Conservation (phyloP, 2,329 filamentous ascomycete genomes). For the Zarea fungicola region DNA sequence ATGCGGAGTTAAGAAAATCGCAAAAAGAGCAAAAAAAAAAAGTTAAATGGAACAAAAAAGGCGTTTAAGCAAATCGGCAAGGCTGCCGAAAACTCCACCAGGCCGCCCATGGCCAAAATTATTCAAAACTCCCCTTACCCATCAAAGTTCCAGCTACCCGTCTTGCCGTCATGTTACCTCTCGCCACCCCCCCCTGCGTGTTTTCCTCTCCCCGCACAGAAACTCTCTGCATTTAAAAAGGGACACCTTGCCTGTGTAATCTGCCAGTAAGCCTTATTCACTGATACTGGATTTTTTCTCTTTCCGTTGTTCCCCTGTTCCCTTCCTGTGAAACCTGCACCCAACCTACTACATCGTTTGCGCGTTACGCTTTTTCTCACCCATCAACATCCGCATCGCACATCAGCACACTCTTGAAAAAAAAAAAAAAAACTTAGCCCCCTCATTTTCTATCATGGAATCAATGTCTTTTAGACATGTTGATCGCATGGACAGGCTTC, state of each 20-base stretch:
- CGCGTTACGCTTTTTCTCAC: too few species aligned
- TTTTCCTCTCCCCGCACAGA: not conserved
- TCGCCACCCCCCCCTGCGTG: not conserved
- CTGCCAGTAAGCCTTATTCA: too few species aligned
- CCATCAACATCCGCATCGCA: too few species aligned
- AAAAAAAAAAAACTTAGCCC: not conserved
- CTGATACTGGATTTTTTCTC: too few species aligned
- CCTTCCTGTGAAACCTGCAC: too few species aligned
- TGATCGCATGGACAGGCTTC: slow-evolving; percentile 77
- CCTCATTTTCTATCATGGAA: slow-evolving; percentile 50
- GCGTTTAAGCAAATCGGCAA: not conserved
- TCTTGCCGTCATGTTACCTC: not conserved
- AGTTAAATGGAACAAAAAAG: too few species aligned
- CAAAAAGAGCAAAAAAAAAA: too few species aligned
- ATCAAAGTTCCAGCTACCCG: too few species aligned
- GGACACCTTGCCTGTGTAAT: too few species aligned
- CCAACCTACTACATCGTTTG: too few species aligned
- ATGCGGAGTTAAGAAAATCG: too few species aligned
- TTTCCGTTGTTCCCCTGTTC: too few species aligned
- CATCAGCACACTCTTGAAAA: not conserved
- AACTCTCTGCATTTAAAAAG: not conserved
- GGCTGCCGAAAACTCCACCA: not conserved
- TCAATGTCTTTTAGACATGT: slow-evolving; percentile 54
- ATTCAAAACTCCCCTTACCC: not conserved
- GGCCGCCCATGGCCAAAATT: not conserved